Evolutionary conservation across 2,329 filamentous ascomycete species (phyloP).

Genomic region (Monilinia fructigena): DNA sequence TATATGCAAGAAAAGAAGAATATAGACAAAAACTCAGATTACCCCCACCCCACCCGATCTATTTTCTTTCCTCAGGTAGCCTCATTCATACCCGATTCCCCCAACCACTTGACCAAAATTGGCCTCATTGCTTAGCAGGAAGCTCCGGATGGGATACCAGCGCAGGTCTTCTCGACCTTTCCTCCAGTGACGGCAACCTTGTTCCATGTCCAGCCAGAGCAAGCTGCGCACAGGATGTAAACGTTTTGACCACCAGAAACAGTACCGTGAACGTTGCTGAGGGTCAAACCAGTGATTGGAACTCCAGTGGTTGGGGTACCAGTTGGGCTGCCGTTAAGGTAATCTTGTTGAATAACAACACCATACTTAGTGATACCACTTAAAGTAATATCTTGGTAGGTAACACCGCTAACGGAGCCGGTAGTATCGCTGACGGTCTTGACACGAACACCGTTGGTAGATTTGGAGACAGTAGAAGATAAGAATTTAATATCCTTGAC

Average conservation of each 20-base stretch:
- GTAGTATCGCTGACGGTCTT: conserved; percentile 42
- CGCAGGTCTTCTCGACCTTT: conserved; percentile 44
- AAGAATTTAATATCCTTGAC: conserved; percentile 53
- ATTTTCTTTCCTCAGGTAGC: too few species aligned
- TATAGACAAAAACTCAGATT: too few species aligned
- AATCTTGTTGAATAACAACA: conserved; percentile 58
- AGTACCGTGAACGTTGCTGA: conserved; percentile 46
- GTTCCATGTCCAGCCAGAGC: conserved; percentile 55
- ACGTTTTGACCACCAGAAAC: conserved; percentile 45
- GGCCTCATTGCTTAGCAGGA: conserved; percentile 26
- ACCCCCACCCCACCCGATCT: too few species aligned
- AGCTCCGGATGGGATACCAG: conserved; percentile 40
- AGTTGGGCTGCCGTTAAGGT: conserved; percentile 38
- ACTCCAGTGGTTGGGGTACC: conserved; percentile 41
- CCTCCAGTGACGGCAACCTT: conserved; percentile 54
- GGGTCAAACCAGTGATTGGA: conserved; percentile 51
- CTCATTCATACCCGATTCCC: too few species aligned
- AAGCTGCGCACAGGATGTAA: conserved; percentile 54
- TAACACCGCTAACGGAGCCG: conserved; percentile 48
- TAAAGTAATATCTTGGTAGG: conserved; percentile 53
- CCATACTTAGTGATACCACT: conserved; percentile 46
- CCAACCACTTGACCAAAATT: neutral
- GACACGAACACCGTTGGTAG: conserved; percentile 50
- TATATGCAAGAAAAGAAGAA: too few species aligned
- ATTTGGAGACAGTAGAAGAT: conserved; percentile 49